A percentile compares a stretch with the other conserved stretches of the same genome.
phyloP scores from a whole-genome alignment of 805 yeast species.

The Tetrapisispora phaffii region DNA sequence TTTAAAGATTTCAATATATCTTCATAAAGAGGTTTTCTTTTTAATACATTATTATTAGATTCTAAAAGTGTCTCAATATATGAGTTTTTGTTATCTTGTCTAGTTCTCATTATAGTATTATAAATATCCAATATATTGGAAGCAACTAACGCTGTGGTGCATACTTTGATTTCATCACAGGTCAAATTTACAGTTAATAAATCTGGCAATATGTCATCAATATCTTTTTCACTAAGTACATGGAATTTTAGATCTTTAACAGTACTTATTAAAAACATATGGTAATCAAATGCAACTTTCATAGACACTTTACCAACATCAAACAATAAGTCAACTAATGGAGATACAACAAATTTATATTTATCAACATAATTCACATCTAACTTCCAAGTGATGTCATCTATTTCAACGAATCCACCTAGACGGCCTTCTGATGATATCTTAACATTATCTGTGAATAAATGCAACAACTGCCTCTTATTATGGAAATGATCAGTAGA shows the following conservation, averaged over 20 bases:
- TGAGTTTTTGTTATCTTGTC: conserved; percentile 60
- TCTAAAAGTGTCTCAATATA: conserved; percentile 68
- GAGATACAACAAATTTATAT: conserved; percentile 40
- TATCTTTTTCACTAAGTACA: conserved; percentile 58
- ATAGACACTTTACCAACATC: conserved; percentile 47
- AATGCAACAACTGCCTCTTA: conserved; percentile 61
- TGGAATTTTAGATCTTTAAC: conserved; percentile 41
- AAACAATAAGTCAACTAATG: conserved; percentile 54
- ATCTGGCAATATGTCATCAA: conserved; percentile 41
- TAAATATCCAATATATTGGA: conserved; percentile 72
- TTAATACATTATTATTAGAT: conserved; percentile 31
- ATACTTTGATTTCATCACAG: conserved; percentile 47
- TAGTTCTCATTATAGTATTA: conserved; percentile 58
- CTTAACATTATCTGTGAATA: conserved; percentile 45
- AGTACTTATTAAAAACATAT: conserved; percentile 62
- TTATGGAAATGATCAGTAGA: conserved; percentile 54
- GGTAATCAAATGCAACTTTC: conserved; percentile 73
- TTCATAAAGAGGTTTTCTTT: conserved; percentile 18
- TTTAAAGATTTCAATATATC: conserved; percentile 25
- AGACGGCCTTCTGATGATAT: conserved; percentile 67
- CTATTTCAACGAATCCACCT: conserved; percentile 53
- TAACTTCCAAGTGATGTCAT: conserved; percentile 45
- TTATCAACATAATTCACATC: conserved; percentile 62
- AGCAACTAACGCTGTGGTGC: conserved; percentile 75
- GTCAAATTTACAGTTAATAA: conserved; percentile 43